Percentiles rank a stretch among this genome's conserved stretches.
Conservation (phyloP, 1,284 basidiomycete species). For the Fomitopsis palustris region DNA sequence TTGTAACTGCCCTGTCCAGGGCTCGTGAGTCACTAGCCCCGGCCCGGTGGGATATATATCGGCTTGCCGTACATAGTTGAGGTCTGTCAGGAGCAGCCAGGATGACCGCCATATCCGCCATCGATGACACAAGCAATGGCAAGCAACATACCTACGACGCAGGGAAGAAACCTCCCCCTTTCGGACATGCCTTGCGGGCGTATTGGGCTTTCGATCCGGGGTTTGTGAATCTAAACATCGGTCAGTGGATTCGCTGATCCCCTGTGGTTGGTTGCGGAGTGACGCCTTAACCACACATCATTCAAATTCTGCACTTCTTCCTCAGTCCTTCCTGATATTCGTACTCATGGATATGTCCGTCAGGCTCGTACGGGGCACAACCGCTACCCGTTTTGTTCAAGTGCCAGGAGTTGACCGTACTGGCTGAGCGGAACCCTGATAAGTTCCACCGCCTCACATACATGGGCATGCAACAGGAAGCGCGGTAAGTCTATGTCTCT, state of each 20-base stretch:
- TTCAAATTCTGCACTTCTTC: too few relatives aligned
- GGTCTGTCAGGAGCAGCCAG: not conserved
- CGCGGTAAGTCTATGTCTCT: conserved; percentile 30
- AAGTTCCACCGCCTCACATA: conserved; percentile 50
- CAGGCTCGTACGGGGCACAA: conserved; percentile 69
- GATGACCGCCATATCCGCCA: not conserved
- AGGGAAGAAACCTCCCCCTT: conserved; percentile 37
- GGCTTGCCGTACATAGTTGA: too few relatives aligned
- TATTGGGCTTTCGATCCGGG: conserved; percentile 56
- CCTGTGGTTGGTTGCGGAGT: not conserved
- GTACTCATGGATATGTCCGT: not conserved
- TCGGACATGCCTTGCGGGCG: conserved; percentile 56
- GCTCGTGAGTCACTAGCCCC: too few relatives aligned
- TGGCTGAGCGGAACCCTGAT: conserved; percentile 63
- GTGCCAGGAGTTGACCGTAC: conserved; percentile 39
- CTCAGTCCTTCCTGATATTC: too few relatives aligned
- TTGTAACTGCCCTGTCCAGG: too few relatives aligned
- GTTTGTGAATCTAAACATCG: conserved; percentile 68
- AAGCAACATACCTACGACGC: conserved; percentile 23
- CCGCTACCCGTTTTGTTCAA: conserved; percentile 58
- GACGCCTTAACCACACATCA: too few relatives aligned
- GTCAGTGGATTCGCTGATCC: conserved; percentile 29
- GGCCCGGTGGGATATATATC: too few relatives aligned
- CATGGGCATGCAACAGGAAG: conserved; percentile 36
- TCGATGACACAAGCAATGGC: not conserved